Conservation (phyloP, 495 filamentous ascomycete genomes). For the Podospora conica region DNA sequence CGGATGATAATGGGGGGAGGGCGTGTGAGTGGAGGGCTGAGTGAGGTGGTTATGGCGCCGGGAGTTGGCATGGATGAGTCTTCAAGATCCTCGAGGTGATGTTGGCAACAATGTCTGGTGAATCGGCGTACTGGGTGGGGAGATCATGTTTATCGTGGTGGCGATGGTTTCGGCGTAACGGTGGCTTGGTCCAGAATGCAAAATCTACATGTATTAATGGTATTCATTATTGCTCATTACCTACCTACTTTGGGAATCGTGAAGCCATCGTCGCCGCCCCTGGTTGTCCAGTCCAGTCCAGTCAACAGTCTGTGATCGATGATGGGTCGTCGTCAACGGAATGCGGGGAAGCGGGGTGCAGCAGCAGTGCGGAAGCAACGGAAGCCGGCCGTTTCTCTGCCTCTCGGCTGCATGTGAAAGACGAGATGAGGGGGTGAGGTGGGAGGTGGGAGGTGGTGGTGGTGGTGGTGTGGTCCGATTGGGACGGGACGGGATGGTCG, state of each 20-base stretch:
- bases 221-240: too few relatives aligned
- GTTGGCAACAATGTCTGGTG: too few relatives aligned
- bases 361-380: background rate
- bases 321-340: background rate
- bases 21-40: constrained; percentile 16
- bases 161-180: background rate
- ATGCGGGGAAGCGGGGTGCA: background rate
- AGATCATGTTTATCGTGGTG: background rate
- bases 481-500: background rate
- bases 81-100: too few relatives aligned
- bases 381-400: background rate
- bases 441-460: too few relatives aligned
- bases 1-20: constrained; percentile 12
- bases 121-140: background rate
- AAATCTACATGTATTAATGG: background rate
- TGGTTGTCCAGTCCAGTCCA: background rate
- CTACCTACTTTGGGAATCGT: too few relatives aligned
- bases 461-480: background rate
- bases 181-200: background rate
- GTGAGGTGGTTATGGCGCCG: background rate
- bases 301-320: background rate
- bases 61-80: background rate
- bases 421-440: background rate
- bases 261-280: background rate
- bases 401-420: background rate